phyloP scores from a whole-genome alignment of 768 basidiomycete genomes.

The Gloeopeniophorella convolvens region DNA sequence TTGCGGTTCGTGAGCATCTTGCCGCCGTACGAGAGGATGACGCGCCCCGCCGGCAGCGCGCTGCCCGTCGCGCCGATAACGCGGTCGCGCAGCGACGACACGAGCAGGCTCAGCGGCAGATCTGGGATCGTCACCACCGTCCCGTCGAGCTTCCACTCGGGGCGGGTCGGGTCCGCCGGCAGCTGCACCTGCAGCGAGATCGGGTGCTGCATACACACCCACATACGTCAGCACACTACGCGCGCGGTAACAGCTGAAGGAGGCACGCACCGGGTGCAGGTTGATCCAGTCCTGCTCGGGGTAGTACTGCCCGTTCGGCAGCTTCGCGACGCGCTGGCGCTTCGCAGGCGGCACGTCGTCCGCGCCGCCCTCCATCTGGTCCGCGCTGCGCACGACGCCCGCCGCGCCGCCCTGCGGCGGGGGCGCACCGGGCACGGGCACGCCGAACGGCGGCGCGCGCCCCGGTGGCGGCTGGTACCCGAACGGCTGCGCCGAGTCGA shows the following conservation, averaged over 20 bases:
- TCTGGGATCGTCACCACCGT: slow-evolving; percentile 71
- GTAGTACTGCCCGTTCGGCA: slow-evolving; percentile 79
- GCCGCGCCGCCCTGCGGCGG: slow-evolving; percentile 42
- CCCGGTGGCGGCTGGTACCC: slow-evolving; percentile 60
- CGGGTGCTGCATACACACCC: slow-evolving; percentile 50
- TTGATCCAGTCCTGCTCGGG: slow-evolving; percentile 86
- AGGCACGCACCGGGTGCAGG: slow-evolving; percentile 68
- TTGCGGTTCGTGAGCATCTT: slow-evolving; percentile 86
- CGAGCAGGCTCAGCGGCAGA: slow-evolving; percentile 74
- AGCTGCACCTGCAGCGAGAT: slow-evolving; percentile 82
- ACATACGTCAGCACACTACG: not conserved
- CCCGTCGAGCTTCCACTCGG: slow-evolving; percentile 93
- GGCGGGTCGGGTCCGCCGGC: slow-evolving; percentile 72
- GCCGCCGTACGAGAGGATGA: slow-evolving; percentile 70
- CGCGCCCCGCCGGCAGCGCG: slow-evolving; percentile 70
- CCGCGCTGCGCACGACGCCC: slow-evolving; percentile 72
- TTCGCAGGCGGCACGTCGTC: slow-evolving; percentile 80
- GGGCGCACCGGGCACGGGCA: slow-evolving; percentile 34
- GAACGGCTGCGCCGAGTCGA: slow-evolving; percentile 70
- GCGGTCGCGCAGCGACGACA: slow-evolving; percentile 86
- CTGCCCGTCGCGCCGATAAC: slow-evolving; percentile 75
- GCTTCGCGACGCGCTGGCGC: slow-evolving; percentile 77
- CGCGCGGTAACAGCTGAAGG: slow-evolving; percentile 3
- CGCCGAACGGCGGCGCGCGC: slow-evolving; percentile 47
- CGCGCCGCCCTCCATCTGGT: slow-evolving; percentile 65